phyloP scores from a whole-genome alignment of 1,139 yeast species.

The Zygoascus meyerae region DNA sequence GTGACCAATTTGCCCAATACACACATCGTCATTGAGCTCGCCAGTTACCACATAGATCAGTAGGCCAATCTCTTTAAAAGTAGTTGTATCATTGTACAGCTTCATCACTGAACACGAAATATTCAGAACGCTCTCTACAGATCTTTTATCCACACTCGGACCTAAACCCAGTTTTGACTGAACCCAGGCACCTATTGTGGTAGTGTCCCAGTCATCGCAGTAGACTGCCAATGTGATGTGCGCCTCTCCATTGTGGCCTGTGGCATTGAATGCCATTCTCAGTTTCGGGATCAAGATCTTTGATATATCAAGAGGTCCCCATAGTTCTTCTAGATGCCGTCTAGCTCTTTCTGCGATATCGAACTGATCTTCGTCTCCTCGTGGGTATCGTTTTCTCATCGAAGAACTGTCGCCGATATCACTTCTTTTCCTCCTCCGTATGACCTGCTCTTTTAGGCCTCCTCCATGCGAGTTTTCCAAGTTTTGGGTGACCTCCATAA shows the following conservation, averaged over 20 bases:
- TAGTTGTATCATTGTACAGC: constrained; percentile 20
- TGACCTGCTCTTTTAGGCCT: background rate
- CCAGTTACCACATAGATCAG: constrained; percentile 17
- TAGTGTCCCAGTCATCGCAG: constrained; percentile 28
- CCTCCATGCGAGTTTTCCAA: background rate
- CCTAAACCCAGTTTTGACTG: constrained; percentile 26
- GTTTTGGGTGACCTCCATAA: background rate
- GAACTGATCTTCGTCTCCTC: background rate
- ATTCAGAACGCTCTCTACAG: constrained; percentile 4
- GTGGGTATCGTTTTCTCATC: background rate
- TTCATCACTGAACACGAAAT: constrained; percentile 15
- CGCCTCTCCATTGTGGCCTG: background rate
- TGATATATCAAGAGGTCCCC: constrained; percentile 1
- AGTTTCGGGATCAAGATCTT: background rate
- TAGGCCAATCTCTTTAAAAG: constrained; percentile 23
- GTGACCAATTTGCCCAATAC: background rate
- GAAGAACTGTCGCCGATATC: background rate
- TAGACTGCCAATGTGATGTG: constrained; percentile 19
- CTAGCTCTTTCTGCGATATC: background rate
- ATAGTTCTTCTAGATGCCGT: constrained; percentile 1
- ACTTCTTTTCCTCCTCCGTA: constrained; percentile 1
- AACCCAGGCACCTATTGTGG: constrained; percentile 29
- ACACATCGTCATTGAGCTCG: background rate
- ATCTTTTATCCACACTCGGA: constrained; percentile 17
- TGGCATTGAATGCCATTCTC: background rate